Evolutionary conservation across 495 filamentous ascomycete species (phyloP).

Genomic region (Lophium mytilinum): DNA sequence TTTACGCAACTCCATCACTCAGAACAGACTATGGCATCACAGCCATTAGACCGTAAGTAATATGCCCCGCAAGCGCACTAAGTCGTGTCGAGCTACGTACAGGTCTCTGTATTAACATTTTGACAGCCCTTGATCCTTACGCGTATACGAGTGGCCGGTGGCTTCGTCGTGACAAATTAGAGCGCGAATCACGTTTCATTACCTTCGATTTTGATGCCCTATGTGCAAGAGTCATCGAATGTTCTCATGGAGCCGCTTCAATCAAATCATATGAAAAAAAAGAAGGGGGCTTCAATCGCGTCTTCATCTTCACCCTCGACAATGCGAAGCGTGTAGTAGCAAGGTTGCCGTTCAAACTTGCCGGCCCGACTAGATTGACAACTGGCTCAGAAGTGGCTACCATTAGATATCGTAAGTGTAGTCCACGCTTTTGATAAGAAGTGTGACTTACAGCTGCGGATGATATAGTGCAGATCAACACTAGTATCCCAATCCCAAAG

Average conservation of each 20-base stretch:
- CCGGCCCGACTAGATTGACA: conserved; percentile 13
- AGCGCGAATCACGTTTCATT: conserved; percentile 35
- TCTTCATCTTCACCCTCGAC: conserved; percentile 38
- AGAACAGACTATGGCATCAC: no score
- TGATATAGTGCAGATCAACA: conserved; percentile 32
- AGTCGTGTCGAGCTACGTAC: no score
- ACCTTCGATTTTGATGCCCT: conserved; percentile 37
- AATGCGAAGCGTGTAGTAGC: conserved; percentile 34
- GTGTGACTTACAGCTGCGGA: conserved; percentile 6
- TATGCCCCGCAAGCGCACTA: no score
- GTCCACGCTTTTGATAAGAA: not conserved
- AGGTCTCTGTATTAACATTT: not conserved
- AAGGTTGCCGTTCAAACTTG: conserved; percentile 32
- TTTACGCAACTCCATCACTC: no score
- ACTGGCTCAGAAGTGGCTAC: conserved; percentile 43
- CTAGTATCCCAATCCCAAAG: conserved; percentile 35
- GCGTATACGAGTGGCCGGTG: conserved; percentile 38
- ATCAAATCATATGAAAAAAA: conserved; percentile 33
- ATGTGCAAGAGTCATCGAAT: conserved; percentile 26
- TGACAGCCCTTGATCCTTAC: conserved; percentile 21
- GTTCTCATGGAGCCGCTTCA: conserved; percentile 27
- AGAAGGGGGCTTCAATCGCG: conserved; percentile 40
- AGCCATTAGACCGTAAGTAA: no score
- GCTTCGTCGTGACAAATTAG: conserved; percentile 36
- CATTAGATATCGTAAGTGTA: conserved; percentile 37